Evolutionary conservation across 495 filamentous ascomycete genomes (phyloP), one percentile per base, ranked within the genome.

Genomic region (Trichoderma gamsii): DNA sequence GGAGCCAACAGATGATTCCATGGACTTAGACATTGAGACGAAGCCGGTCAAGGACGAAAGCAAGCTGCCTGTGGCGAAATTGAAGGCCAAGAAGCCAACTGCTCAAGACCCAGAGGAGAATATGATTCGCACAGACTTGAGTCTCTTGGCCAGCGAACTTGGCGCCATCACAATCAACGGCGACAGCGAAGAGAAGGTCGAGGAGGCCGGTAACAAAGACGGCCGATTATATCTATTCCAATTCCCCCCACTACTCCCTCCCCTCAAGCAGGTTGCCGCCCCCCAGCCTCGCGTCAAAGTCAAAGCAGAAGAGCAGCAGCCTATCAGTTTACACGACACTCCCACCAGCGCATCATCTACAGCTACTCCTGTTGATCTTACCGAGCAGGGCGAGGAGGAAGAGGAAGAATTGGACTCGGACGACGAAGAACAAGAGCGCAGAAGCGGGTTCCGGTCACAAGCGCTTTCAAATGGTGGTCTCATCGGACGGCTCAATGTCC

Each of bases 201-300:
- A 67, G 15, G 68, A 61, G 16, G 66, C 71, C 12, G 52, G 69
- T 29, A 46, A 66, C 65, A 66, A 66, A 29, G 65, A 83, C 38
- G 83, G 83, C 29, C 81, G 82, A 63, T 75, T 88, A 68, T 89
- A 87, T 67, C 79, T 89, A 64, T 88, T 90, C 76, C 88, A 89
- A 74, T 80, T 90, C 67, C 88, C 88, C 23, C 83, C 84, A 15
- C 78, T 86, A 18, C 76, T 89, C 0, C 87, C 87, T 21, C 81
- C 83, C 4, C 77, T 89, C 16, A 72, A 67, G 35, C 51, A 64
- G 69, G 70, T 70, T 44, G 69, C 67, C 16, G 66, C 68, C 63
- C 56, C 52, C 46, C 18, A 61, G 52, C 43, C 59, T 49, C 68
- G 59, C 18, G 68, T 75, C 27, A 79, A 79, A 67, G 68, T 71